Evolutionary conservation across 176 grass and related monocot genomes (phyloP), one percentile per base, ranked within the genome.

Genomic region (Musa itinerans): DNA sequence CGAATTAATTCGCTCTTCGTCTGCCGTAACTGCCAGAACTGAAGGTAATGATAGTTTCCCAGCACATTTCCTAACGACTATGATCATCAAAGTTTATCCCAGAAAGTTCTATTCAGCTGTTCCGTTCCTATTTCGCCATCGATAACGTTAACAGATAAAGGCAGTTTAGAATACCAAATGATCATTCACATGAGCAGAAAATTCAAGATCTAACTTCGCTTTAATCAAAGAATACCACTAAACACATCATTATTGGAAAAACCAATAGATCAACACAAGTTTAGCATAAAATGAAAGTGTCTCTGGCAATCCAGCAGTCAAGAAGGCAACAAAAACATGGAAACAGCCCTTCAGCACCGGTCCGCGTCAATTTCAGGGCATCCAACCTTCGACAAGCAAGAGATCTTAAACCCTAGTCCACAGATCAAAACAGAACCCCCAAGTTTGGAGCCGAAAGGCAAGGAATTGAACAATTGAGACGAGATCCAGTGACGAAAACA

Each of bases 401-500:
- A 67, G 23, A 27, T 67, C 64, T 11, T 67, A 14, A 67, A 29
- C 25, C 12, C 25, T 34, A 34, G 24, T 67, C 23, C 23, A 67
- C 25, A 21, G 5, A 67, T 67, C 24, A 67, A 67, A 67, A 13
- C 11, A 4, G 64, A 67, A 67, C 49, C 11, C 6, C 56, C 74
- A 62, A 20, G 14, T 24, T 16, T n/a, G 9, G 34, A 62, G 56
- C 23, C 29, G 50, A 43, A 17, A 62, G 27, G 9, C 34, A 29
- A 25, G 11, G 16, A 16, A 25, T 24, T 21, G 10, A 20, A 2
- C 19, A 2, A 10, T 6, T 50, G 49, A 27, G 9, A 62, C 8
- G 17, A 19, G 26, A 50, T 76, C 54, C 55, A 78, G 23, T 7
- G 17, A 78, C 1, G 11, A n/a, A 14, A 27, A 85, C 3, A 83